Base-by-base conservation (phyloP, 176 grass and related monocot species). In the Ensete glaucum region DNA sequence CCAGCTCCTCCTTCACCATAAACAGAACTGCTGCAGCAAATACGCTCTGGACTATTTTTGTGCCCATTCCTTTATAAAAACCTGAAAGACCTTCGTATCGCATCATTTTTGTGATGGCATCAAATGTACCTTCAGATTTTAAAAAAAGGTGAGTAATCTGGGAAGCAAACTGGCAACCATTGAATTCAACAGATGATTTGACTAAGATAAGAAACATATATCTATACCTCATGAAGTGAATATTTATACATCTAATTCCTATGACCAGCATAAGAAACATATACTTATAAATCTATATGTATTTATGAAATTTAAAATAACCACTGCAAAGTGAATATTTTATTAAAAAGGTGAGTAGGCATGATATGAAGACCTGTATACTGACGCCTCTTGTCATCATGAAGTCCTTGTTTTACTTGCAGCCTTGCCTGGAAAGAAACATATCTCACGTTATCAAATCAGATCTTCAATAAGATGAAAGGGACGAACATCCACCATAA, bases 1-100 rank as follows among this genome's bases (percentile, higher is more conserved):
- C 90, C 53, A 99, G 84, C 82, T 94, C 95, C 78, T 94, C 95
- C 79, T 99, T 99, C 1, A 99, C 89, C 95, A 99, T 99, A 60
- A 99, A 99, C 54, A 99, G 90, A 67, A 99, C 81, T 51, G 88
- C 95, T 17, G 95, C 88, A 72, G 95, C 90, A 91, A 99, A 91
- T 29, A 99, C 88, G 77, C 95, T 94, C 66, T 99, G 95, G 52
- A 99, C 82, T 71, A 94, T 91, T 83, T 99, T 99, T 76, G 95
- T 99, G 76, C 85, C 82, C 95, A 99, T 99, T 84, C 95, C 95
- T 74, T 99, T 94, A n/a, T 99, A 99, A 64, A 99, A 12, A 34
- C 88, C 88, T 67, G 76, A 70, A 1, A 85, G 56, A 58, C 95
- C 95, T 78, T 99, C 95, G 51, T 99, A 84, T 26, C 58, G 86